These are phyloP conservation scores for Sphaerulina musiva DNA, from an alignment of 2,329 filamentous ascomycete species.

Conservation along the genomic window DNA sequence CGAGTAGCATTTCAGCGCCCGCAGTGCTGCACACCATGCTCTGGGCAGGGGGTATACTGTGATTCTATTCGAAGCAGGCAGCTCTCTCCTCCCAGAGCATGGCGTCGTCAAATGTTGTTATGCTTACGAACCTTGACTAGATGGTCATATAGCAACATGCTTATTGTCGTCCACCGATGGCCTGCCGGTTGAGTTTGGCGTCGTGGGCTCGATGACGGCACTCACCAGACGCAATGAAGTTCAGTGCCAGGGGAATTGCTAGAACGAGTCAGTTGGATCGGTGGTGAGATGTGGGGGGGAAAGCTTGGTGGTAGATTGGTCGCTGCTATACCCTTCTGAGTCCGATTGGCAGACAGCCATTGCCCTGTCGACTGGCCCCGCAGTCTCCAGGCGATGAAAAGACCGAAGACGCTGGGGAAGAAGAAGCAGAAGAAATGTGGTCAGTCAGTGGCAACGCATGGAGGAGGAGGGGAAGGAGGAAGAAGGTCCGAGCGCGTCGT, in stretches of 20 bases:
- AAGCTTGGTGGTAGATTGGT: background rate
- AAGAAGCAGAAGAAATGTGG: background rate
- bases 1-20: conserved; percentile 59
- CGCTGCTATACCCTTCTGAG: conserved; percentile 66
- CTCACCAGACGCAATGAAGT: conserved; percentile 91
- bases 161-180: conserved; percentile 1
- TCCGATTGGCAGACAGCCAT: conserved; percentile 69
- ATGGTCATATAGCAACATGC: background rate
- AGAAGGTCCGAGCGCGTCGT: background rate
- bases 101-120: conserved; percentile 15
- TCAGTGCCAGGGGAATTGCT: conserved; percentile 76
- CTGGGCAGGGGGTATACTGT: background rate
- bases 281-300: background rate
- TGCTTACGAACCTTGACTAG: conserved; percentile 20
- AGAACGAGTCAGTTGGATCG: conserved; percentile 22
- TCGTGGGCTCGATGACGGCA: conserved; percentile 35
- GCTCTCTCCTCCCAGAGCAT: conserved; percentile 3
- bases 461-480: background rate
- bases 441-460: conserved; percentile 31
- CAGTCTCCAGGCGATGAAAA: conserved; percentile 50
- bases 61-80: background rate
- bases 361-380: conserved; percentile 61
- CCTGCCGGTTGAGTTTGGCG: conserved; percentile 11
- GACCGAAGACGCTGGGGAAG: conserved; percentile 56
- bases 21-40: conserved; percentile 58